Evolutionary conservation across 2,329 filamentous ascomycete genomes (phyloP), one percentile per base, ranked within the genome.

Genomic region (Colletotrichum camelliae): DNA sequence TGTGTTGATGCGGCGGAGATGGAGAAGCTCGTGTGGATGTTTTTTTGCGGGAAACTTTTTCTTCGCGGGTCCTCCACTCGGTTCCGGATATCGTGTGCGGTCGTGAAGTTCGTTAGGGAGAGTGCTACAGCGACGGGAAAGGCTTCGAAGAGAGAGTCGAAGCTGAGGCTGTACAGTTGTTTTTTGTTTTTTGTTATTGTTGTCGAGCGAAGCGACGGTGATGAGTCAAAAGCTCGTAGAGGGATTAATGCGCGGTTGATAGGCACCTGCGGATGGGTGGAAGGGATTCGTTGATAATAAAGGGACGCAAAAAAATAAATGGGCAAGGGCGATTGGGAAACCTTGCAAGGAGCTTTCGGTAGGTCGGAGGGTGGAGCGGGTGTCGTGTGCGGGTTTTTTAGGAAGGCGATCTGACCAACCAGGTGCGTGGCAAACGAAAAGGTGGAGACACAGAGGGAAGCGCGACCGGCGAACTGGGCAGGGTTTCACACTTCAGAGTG

Each of bases 351-450:
- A 72, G 62, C 62, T 68, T 21, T 55, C 74, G 73, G 70, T 39
- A 75, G 73, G 43, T 52, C 57, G 57, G 64, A 68, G 64, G 37
- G 70, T 76, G 74, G 74, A 73, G 55, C 35, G 35, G 70, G 74
- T 76, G 74, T 77, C 74, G 76, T 77, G 75, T 78, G 77, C 77
- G 77, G 77, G 77, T 77, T 78, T 78, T 78, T 78, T 75, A 78
- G 77, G 77, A 77, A 75, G 57, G 29, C 6, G n/a, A 52, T 65
- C 48, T 48, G 58, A 27, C 74, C 70, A 76, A 76, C 18, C 64
- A 76, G 35, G 12, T 33, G 31, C 48, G 70, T 76, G 70, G 70
- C 24, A 33, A 74, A 70, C 66, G 33, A 58, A 70, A 70, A 60
- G 35, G 12, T 58, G 64, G 48, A 21, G 43, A 52, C 43, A 4